Evolutionary conservation across 106 monocot genomes (phyloP).

Genomic region (Dioscorea dumetorum): DNA sequence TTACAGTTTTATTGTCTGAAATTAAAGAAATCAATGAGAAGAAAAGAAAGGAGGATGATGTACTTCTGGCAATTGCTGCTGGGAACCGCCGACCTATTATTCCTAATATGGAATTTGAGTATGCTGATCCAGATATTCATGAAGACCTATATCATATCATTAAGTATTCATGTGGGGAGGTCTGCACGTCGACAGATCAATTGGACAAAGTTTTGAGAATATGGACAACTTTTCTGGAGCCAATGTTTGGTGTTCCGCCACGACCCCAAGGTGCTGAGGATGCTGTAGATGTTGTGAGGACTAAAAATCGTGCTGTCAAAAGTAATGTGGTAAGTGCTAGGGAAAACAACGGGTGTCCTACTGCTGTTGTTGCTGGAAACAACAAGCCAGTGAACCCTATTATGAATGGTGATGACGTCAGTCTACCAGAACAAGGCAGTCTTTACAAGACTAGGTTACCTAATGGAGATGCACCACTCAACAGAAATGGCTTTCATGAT

Average conservation of each 20-base stretch:
- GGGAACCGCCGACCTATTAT: conserved; percentile 52
- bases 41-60: conserved; percentile 79
- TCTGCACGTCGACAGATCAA: conserved; percentile 79
- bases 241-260: conserved; percentile 54
- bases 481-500: conserved; percentile 55
- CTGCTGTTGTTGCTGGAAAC: conserved; percentile 15
- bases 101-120: conserved; percentile 77
- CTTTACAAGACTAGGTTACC: conserved; percentile 34
- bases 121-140: conserved; percentile 61
- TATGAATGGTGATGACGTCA: conserved; percentile 35
- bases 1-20: conserved; percentile 73
- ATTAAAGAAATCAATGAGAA: conserved; percentile 97
- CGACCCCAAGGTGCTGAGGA: conserved; percentile 50
- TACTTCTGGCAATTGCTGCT: conserved; percentile 80
- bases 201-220: conserved; percentile 78
- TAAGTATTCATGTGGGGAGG: conserved; percentile 82
- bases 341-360: conserved; percentile 34
- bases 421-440: conserved; percentile 40
- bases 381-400: conserved; percentile 24
- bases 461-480: conserved; percentile 41
- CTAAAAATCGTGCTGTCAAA: conserved; percentile 37
- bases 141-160: conserved; percentile 77
- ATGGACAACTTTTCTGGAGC: conserved; percentile 93
- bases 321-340: conserved; percentile 21
- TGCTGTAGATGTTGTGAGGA: conserved; percentile 49